Evolutionary conservation across 371 early-diverging fungal genomes (phyloP), one percentile per base, ranked within the genome.

Genomic region (Lichtheimia ramosa): DNA sequence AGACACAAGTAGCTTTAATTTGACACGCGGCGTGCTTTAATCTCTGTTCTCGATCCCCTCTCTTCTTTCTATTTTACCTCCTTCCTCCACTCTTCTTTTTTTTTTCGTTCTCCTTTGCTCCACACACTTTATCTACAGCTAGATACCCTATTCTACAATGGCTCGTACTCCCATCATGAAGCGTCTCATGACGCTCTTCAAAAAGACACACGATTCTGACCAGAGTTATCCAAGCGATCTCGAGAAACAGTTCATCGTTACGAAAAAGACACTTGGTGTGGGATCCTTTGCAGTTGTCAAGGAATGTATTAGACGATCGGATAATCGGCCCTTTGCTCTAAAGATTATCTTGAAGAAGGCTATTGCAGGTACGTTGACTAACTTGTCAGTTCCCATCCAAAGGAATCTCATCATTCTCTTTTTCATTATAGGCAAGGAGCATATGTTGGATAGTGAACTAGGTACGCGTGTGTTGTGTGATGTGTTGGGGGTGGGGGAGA

Each of bases 201-300:
- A 76, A 60, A 79, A 70, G 63, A 76, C 76, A 7, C 80, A 79
- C 53, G 80, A 79, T 43, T 34, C 41, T n/a, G 56, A 55, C 15
- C 56, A 55, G 24, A 25, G 21, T 24, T 55, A 43, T 24, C 56
- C 56, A 10, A 8, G 3, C 18, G 56, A 55, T 25, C 23, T 55
- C 13, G 56, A 55, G 42, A 20, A 25, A 8, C 43, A 69, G 4
- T 85, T 83, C 56, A 71, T 68, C 24, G 63, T 85, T 51, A 75
- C 83, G 3, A 81, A 81, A 55, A 75, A 78, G 56, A 82, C 79
- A n/a, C 66, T 85, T 4, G 85, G 85, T 16, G 83, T 85, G 3
- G 94, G 94, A 25, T 91, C 92, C 0, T 93, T 93, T 76, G 89
- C 90, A 15, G 91, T 92, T 27, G 94, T 93, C 61, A 90, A 89